Evolutionary conservation across 1,284 basidiomycete genomes (phyloP).

Genomic region (Leccinum pallidistipes): DNA sequence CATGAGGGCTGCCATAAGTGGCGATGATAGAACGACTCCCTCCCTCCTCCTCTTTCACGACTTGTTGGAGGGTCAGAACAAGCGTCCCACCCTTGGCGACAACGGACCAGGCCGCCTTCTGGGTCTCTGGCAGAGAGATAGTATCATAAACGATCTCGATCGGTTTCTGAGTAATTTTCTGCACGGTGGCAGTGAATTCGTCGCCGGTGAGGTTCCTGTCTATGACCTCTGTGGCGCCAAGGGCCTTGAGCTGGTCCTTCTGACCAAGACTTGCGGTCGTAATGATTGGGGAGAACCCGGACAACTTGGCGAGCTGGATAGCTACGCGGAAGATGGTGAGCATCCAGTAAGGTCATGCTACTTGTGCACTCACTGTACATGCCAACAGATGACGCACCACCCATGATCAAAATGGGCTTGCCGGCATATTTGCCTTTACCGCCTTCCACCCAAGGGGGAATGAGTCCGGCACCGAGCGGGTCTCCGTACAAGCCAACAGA

Average conservation of each 20-base stretch:
- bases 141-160: conserved; percentile 44
- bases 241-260: conserved; percentile 41
- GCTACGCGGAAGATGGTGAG: conserved; percentile 23
- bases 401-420: conserved; percentile 43
- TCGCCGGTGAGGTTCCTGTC: conserved; percentile 39
- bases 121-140: conserved; percentile 35
- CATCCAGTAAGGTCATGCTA: not conserved
- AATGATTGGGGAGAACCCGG: conserved; percentile 56
- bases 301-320: conserved; percentile 53
- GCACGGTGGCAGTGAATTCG: conserved; percentile 32
- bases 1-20: conserved; percentile 31
- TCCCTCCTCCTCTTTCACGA: conserved; percentile 23
- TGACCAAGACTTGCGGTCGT: conserved; percentile 51
- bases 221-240: conserved; percentile 56
- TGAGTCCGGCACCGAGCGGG: conserved; percentile 27
- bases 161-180: conserved; percentile 30
- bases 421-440: conserved; percentile 37
- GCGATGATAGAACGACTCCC: conserved; percentile 26
- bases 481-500: conserved; percentile 34
- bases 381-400: conserved; percentile 46
- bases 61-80: conserved; percentile 24
- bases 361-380: conserved; percentile 35
- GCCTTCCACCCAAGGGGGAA: conserved; percentile 35
- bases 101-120: conserved; percentile 29
- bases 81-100: conserved; percentile 29